These are phyloP conservation scores for Moricandia moricandioides DNA, from an alignment of 345 rosid species.

Conservation along the genomic window DNA sequence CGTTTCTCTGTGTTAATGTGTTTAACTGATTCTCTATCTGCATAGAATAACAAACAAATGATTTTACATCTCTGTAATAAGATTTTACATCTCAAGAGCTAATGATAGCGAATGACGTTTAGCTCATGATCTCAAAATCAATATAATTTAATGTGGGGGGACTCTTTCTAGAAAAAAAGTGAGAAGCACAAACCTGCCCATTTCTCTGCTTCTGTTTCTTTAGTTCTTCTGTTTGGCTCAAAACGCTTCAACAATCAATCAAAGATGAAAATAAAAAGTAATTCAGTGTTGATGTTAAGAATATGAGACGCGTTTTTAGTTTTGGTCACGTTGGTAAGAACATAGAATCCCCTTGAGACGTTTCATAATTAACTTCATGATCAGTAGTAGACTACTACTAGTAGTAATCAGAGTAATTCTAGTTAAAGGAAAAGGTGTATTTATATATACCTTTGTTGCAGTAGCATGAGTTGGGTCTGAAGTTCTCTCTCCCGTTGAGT, in stretches of 20 bases:
- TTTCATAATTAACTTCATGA: not conserved
- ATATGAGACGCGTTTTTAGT: not conserved
- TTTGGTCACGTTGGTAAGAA: conserved; percentile 8
- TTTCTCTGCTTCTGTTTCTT: conserved; percentile 72
- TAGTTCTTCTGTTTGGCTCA: conserved; percentile 69
- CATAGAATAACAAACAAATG: conserved; percentile 5
- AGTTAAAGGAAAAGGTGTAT: not conserved
- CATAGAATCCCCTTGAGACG: not conserved
- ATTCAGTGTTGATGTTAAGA: not conserved
- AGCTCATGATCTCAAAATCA: not conserved
- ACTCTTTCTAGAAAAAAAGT: conserved; percentile 10
- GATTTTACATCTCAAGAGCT: not conserved
- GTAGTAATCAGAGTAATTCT: not conserved
- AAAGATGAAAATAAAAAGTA: conserved; percentile 21
- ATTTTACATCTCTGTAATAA: not conserved
- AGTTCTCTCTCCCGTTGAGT: conserved; percentile 70
- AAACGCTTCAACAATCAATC: conserved; percentile 46
- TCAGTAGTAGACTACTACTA: not conserved
- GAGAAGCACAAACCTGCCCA: conserved; percentile 56
- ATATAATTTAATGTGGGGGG: conserved; percentile 3
- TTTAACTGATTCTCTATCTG: conserved; percentile 79
- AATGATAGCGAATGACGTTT: conserved; percentile 5
- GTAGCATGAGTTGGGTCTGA: conserved; percentile 58
- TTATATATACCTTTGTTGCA: conserved; percentile 70
- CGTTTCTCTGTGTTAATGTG: conserved; percentile 41